A percentile compares a stretch with the other conserved stretches of the same genome.
phyloP scores from a whole-genome alignment of 1,139 yeast genomes.

The Kodamaea suecica region DNA sequence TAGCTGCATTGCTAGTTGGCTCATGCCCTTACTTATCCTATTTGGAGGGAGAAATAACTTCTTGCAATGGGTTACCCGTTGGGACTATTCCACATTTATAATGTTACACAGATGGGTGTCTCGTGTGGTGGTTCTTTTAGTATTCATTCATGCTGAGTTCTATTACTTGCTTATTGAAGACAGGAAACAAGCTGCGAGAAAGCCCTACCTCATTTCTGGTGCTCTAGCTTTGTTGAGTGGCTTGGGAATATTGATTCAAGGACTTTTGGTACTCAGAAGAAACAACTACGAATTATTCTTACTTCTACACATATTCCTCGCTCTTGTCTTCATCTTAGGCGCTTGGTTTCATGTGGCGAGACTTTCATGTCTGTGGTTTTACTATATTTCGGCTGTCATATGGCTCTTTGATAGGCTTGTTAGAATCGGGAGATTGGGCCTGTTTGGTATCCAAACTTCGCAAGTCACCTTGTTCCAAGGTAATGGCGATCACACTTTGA shows the following conservation, averaged over 20 bases:
- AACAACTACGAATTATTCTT: conserved; percentile 44
- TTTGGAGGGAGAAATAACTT: conserved; percentile 65
- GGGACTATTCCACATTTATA: conserved; percentile 59
- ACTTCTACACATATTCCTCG: conserved; percentile 40
- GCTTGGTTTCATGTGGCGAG: conserved; percentile 40
- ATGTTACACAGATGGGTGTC: conserved; percentile 62
- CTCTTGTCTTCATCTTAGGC: conserved; percentile 39
- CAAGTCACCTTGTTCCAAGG: conserved; percentile 26
- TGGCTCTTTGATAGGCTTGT: conserved; percentile 45
- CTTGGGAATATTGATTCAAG: conserved; percentile 31
- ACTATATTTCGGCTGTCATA: conserved; percentile 38
- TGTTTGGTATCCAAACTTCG: conserved; percentile 42
- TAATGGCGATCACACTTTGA: conserved; percentile 33
- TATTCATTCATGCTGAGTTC: conserved; percentile 38
- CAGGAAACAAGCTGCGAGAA: conserved; percentile 11
- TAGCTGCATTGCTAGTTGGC: conserved; percentile 53
- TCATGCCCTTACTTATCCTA: conserved; percentile 50
- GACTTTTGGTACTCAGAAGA: conserved; percentile 39
- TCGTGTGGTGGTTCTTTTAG: conserved; percentile 40
- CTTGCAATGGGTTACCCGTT: conserved; percentile 53
- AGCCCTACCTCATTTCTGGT: conserved; percentile 29
- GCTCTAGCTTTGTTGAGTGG: conserved; percentile 29
- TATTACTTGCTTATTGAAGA: conserved; percentile 20
- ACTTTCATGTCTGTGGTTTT: conserved; percentile 38
- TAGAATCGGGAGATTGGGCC: conserved; percentile 31